Conservation (phyloP, 1,139 yeast genomes). For the Nakaseomyces sp. region DNA sequence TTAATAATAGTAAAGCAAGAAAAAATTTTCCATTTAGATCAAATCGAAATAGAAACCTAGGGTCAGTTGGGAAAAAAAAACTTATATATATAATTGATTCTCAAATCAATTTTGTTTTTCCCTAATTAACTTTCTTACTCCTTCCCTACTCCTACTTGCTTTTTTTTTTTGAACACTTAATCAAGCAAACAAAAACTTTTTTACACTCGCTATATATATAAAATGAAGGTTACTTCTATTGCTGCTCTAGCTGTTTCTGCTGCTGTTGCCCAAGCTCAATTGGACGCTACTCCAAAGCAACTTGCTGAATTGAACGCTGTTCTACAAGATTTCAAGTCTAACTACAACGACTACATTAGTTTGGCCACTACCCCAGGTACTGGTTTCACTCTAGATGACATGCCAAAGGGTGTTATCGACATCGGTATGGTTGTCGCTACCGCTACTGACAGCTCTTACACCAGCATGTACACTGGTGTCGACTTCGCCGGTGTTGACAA, state of each 20-base stretch:
- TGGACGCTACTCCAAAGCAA: constrained; percentile 5
- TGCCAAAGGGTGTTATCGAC: constrained; percentile 7
- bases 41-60: no score
- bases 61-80: no score
- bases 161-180: no score
- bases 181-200: not conserved
- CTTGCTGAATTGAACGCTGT: constrained; percentile 7
- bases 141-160: no score
- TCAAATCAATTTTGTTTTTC: no score
- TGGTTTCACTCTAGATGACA: constrained; percentile 7
- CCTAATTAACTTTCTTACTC: no score
- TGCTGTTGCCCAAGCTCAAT: not conserved
- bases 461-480: constrained; percentile 29
- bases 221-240: constrained; percentile 1
- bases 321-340: constrained; percentile 5
- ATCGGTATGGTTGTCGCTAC: constrained; percentile 3
- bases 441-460: constrained; percentile 14
- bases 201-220: constrained; percentile 6
- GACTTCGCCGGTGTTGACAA: constrained; percentile 24
- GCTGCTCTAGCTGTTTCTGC: constrained; percentile 5
- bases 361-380: constrained; percentile 5
- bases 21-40: no score
- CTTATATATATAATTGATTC: no score
- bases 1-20: no score
- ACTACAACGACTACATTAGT: constrained; percentile 7